Base-by-base conservation (phyloP, 352 stramenopile species). In the Globisporangium echinulatum region DNA sequence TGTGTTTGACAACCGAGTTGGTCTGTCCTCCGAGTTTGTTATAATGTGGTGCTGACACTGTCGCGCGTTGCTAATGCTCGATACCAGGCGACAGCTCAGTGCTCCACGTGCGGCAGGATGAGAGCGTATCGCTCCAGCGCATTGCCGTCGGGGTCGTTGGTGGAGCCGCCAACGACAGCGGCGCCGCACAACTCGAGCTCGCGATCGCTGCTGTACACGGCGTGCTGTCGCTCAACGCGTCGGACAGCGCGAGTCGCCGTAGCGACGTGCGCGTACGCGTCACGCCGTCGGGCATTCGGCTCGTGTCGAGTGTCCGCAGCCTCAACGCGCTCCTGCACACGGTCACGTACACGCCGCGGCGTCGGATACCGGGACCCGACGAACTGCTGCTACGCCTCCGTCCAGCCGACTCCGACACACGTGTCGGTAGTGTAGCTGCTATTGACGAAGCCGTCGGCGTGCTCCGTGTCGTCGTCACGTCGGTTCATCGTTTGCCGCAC, bases 351-450 rank as follows among this genome's bases (percentile, higher is more conserved):
- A 37, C 52, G 43, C 74, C 74, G 6, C 46, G 57, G 15, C 50
- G 52, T 13, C 67, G 72, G 17, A 81, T 79, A 56, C 63, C 75
- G 17, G 72, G 72, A 7, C 64, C 66, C n/a, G 74, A 79, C 33
- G 52, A 75, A 43, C 59, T 84, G 13, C 46, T 76, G 25, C 48
- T 79, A n/a, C 72, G 60, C 9, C 49, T 77, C 9, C 58, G 52
- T 3, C 57, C 66, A 10, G 7, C 33, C 44, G 38, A 40, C 7
- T 13, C 19, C 40, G 40, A 11, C 36, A 47, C 10, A 33, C n/a
- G 15, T 6, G 15, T 13, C 15, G 9, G 10, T n/a, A 11, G 4
- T 43, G 1, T 10, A 36, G n/a, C 7, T 19, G 7, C 46, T 8
- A 10, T 63, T 15, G 51, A 67, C n/a, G 46, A 69, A 10, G 14